These are phyloP conservation scores for Cladosporium oxysporum DNA, from an alignment of 2,329 filamentous ascomycete species.

Conservation along the genomic window DNA sequence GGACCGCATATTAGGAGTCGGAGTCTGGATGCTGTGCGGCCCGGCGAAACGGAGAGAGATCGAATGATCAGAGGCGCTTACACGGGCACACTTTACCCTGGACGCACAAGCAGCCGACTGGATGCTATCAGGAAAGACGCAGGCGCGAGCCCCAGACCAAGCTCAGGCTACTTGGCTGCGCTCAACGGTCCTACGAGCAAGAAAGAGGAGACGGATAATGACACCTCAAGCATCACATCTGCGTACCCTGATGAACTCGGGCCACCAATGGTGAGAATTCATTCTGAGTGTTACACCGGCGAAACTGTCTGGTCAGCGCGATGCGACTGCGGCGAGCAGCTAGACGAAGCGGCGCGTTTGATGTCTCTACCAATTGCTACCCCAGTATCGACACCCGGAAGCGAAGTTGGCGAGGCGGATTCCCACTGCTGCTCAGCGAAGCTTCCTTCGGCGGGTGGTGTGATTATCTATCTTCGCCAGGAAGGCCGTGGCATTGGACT, in stretches of 20 bases:
- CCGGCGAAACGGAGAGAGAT: conserved; percentile 82
- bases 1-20: conserved; percentile 77
- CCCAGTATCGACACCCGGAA: conserved; percentile 32
- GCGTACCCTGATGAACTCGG: conserved; percentile 36
- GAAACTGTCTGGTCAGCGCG: conserved; percentile 98
- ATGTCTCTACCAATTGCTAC: conserved; percentile 60
- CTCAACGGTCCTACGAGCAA: conserved; percentile 24
- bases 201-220: conserved; percentile 33
- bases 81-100: conserved; percentile 81
- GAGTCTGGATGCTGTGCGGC: conserved; percentile 67
- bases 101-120: conserved; percentile 73
- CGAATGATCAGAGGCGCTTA: conserved; percentile 95
- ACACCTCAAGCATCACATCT: conserved; percentile 23
- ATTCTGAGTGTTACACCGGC: conserved; percentile 97
- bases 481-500: conserved; percentile 95
- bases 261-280: conserved; percentile 84
- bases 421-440: conserved; percentile 8
- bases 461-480: conserved; percentile 93
- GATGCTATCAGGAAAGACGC: conserved; percentile 50
- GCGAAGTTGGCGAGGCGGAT: conserved; percentile 24
- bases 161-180: conserved; percentile 24
- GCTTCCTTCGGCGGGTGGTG: conserved; percentile 65
- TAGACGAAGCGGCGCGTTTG: conserved; percentile 90
- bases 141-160: conserved; percentile 32
- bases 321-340: conserved; percentile 96